These are phyloP conservation scores for Mycena haematopus DNA, from an alignment of 768 basidiomycete genomes.

Conservation along the genomic window DNA sequence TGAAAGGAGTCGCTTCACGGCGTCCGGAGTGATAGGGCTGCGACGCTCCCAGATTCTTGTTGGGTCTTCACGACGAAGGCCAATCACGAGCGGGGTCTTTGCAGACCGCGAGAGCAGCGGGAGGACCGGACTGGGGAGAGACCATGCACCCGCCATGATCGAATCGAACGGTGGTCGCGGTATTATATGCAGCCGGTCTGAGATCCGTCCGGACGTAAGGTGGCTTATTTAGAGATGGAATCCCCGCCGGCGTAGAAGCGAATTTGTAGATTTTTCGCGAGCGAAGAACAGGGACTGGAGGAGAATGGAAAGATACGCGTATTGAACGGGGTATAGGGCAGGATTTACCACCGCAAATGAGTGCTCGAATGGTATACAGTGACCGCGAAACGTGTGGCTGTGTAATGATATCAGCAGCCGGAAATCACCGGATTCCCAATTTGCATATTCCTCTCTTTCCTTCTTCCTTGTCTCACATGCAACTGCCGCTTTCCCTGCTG, in stretches of 20 bases:
- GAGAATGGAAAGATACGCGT: background rate
- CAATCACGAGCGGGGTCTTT: constrained; percentile 35
- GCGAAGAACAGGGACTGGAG: background rate
- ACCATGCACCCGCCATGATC: constrained; percentile 6
- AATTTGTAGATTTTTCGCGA: background rate
- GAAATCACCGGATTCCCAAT: background rate
- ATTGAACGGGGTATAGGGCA: background rate
- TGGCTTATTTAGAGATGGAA: too few relatives aligned
- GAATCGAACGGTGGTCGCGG: background rate
- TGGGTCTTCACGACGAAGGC: constrained; percentile 74
- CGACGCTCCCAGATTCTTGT: constrained; percentile 86
- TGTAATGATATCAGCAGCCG: background rate
- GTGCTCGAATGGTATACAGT: too few relatives aligned
- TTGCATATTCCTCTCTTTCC: background rate
- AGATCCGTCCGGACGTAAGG: constrained; percentile 28
- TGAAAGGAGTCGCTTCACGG: constrained; percentile 65
- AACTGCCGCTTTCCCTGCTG: constrained; percentile 44
- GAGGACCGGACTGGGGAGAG: constrained; percentile 4
- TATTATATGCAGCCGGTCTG: constrained; percentile 7
- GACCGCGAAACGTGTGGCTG: too few relatives aligned
- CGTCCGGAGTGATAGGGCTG: constrained; percentile 80
- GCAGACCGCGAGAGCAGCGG: constrained; percentile 3
- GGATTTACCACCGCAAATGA: too few relatives aligned
- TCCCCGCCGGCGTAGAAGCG: background rate
- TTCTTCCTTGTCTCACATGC: constrained; percentile 30